Base-by-base conservation (phyloP, 176 grass and related monocot species). In the Hyparrhenia diplandra region DNA sequence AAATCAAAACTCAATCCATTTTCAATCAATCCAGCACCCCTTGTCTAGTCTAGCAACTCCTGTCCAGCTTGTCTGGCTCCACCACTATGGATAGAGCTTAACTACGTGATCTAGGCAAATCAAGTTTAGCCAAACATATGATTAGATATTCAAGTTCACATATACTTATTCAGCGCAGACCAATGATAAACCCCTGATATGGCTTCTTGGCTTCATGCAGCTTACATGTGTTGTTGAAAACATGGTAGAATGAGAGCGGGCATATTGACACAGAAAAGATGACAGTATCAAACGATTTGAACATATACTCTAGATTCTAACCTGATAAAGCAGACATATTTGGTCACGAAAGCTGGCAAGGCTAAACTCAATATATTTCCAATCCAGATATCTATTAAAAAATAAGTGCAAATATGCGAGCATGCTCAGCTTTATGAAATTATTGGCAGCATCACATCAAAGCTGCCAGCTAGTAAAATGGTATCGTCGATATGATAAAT, bases 381-480 rank as follows among this genome's bases (percentile, higher is more conserved):
- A 55, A 32, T 28, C 52, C 52, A 57, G 7, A 76, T 10, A 42
- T 28, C 16, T 30, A 43, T 18, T 23, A n/a, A n/a, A 85, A n/a
- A 64, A 52, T 0, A 10, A 3, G 49, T 13, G 16, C 13, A 54
- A 7, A 64, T 72, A 49, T 29, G 31, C 31, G 2, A 32, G 2
- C 31, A 2, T 32, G 31, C 31, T 32, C 31, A 32, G 31, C 31
- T 74, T 79, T 13, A 74, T 1, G 66, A 74, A 58, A 21, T 43
- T 21, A 71, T 34, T 58, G 71, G 29, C 16, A 29, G 14, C 14
- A 64, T 62, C 24, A 25, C 21, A 77, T 76, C 28, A 89, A 21
- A 21, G 28, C 43, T 75, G 28, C 60, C 71, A 78, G 62, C 30
- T 37, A 71, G 69, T 83, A 73, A 47, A 52, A 64, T 61, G 64